phyloP scores from a whole-genome alignment of 2,329 filamentous ascomycete species.

The Colletotrichum sojae region DNA sequence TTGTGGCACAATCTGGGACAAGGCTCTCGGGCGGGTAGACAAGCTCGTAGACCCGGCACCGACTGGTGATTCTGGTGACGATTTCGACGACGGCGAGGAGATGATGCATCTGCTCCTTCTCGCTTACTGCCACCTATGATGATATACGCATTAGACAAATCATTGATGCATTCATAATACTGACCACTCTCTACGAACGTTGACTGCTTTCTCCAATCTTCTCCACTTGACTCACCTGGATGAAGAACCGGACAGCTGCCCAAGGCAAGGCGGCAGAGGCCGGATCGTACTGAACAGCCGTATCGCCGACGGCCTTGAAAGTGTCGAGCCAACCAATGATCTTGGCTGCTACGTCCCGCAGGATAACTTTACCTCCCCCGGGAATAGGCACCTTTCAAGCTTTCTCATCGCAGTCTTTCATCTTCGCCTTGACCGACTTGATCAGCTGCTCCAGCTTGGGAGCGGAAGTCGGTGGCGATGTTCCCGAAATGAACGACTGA shows the following conservation, averaged over 20 bases:
- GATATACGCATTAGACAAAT: no score
- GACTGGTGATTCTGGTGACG: neutral
- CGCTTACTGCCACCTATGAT: neutral
- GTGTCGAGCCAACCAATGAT: accelerated
- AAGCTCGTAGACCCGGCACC: neutral
- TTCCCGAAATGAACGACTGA: neutral
- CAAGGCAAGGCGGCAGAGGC: neutral
- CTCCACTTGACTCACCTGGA: neutral
- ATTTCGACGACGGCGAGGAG: neutral
- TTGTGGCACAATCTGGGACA: neutral
- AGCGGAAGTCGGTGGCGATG: neutral
- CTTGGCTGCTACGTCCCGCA: neutral
- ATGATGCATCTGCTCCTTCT: neutral
- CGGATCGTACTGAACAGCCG: neutral
- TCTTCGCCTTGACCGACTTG: neutral
- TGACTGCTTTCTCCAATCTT: no score
- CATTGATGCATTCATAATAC: no score
- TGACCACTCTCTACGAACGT: no score
- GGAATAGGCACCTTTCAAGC: neutral
- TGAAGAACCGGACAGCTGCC: neutral
- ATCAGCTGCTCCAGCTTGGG: neutral
- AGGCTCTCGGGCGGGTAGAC: neutral
- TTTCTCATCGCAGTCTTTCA: neutral
- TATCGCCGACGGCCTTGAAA: neutral
- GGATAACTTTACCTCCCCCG: neutral